Base-by-base conservation (phyloP, 2,329 filamentous ascomycete species). In the Ampelomyces quisqualis region DNA sequence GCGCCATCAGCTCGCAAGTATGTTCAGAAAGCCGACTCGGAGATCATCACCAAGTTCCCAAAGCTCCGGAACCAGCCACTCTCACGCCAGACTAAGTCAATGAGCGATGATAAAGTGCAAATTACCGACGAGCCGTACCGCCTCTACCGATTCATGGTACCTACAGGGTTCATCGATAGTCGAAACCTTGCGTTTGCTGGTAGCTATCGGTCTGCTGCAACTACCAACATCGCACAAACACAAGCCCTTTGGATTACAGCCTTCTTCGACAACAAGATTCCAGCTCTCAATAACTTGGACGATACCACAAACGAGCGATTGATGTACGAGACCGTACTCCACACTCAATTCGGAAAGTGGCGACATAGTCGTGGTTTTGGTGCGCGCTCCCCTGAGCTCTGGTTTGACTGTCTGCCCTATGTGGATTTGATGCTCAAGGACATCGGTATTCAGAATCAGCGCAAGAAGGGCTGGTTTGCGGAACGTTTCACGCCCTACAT, bases 261-360 rank as follows among this genome's bases (percentile, higher is more conserved):
- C 0, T 88, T 81, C 59, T 77, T 90, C 21, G 71, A 75, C 38
- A 70, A 71, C 14, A 64, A 72, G 19, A 63, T 86, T 8, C 23
- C 34, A 1, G 9, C 13, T 7, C 38, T 44, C 7, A n/a, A 8
- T 17, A 10, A 11, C 2, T 22, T 26, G 3, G 29, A 37, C n/a
- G 15, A 43, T 2, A 26, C 11, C 4, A 20, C 28, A 7, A 22
- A 30, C 11, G 38, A 46, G n/a, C 41, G 45, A 7, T 45, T 58
- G 5, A 34, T 53, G 20, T 58, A 53, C 19, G 62, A 67, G 17
- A 58, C 57, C 0, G 45, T 62, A 4, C 35, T 67, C 9, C 58
- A 65, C 30, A 55, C 61, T 5, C 62, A 61, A 19, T 67, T 60
- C 27, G 47, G 49, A 2, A 60, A 58, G 17, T 65, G 57, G 59